Evolutionary conservation across 1,284 basidiomycete genomes (phyloP).

Genomic region (Tremellales sp.): DNA sequence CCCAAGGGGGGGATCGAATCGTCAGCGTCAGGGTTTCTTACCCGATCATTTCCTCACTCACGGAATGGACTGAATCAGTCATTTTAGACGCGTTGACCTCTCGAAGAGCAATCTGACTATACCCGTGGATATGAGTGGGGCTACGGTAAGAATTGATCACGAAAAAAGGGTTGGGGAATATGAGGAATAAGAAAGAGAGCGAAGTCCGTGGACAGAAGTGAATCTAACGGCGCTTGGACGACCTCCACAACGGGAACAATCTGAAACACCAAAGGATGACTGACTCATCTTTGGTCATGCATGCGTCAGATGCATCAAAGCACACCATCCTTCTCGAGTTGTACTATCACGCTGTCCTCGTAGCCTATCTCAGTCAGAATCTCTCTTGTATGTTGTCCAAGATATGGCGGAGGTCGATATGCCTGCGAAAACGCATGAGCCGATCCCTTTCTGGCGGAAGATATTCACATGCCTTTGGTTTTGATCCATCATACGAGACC

Average conservation of each 20-base stretch:
- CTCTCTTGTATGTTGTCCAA: slow-evolving; percentile 77
- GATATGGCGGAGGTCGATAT: slow-evolving; percentile 71
- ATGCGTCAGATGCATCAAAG: slow-evolving; percentile 10
- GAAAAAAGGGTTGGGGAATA: too few species aligned
- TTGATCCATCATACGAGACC: slow-evolving; percentile 78
- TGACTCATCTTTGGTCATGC: background rate
- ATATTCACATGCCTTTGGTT: slow-evolving; percentile 44
- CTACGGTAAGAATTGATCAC: too few species aligned
- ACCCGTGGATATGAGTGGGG: too few species aligned
- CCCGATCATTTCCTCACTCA: too few species aligned
- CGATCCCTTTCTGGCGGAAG: background rate
- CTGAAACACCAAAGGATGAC: background rate
- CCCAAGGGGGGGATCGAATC: too few species aligned
- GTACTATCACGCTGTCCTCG: slow-evolving; percentile 57
- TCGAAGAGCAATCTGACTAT: too few species aligned
- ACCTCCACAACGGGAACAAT: background rate
- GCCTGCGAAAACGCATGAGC: slow-evolving; percentile 54
- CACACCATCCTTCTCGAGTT: slow-evolving; percentile 54
- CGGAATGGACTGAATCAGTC: too few species aligned
- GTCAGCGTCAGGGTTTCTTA: too few species aligned
- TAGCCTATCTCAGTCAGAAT: slow-evolving; percentile 72
- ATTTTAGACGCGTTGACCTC: too few species aligned
- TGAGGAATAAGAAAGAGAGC: background rate
- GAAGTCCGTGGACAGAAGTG: background rate
- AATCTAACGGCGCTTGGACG: background rate